Conservation (phyloP, 148 eudicot genomes). For the Rhododendron kiyosumense region DNA sequence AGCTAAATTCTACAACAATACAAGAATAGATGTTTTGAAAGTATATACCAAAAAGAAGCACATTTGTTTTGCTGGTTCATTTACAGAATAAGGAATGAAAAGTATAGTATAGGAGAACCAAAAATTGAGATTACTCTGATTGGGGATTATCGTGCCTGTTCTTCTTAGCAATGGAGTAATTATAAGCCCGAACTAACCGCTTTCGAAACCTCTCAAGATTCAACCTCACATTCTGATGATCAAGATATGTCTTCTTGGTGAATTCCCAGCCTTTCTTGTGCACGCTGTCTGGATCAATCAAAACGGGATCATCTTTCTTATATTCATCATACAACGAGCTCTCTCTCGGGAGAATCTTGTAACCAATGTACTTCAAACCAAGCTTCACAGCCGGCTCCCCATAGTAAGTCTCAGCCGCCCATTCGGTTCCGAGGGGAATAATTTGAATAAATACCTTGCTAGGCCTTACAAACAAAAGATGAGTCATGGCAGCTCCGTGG, state of each 20-base stretch:
- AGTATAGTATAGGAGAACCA: constrained; percentile 21
- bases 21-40: not conserved
- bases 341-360: constrained; percentile 61
- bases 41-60: not conserved
- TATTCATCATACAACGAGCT: constrained; percentile 78
- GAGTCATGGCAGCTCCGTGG: constrained; percentile 96
- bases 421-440: constrained; percentile 73
- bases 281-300: constrained; percentile 58
- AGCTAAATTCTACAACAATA: not conserved
- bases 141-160: constrained; percentile 1
- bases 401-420: constrained; percentile 87
- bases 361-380: constrained; percentile 77
- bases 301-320: constrained; percentile 46
- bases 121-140: constrained; percentile 14
- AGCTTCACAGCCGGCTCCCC: constrained; percentile 73
- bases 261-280: constrained; percentile 72
- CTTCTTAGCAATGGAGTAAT: constrained; percentile 38
- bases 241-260: constrained; percentile 79
- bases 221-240: constrained; percentile 66
- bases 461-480: constrained; percentile 68
- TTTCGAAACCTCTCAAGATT: constrained; percentile 64
- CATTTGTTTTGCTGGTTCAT: not conserved
- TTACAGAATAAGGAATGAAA: constrained; percentile 10
- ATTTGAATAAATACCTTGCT: constrained; percentile 75
- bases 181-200: constrained; percentile 61